Base-by-base conservation (phyloP, 2,329 filamentous ascomycete species). In the Paecilomyces variotii region DNA sequence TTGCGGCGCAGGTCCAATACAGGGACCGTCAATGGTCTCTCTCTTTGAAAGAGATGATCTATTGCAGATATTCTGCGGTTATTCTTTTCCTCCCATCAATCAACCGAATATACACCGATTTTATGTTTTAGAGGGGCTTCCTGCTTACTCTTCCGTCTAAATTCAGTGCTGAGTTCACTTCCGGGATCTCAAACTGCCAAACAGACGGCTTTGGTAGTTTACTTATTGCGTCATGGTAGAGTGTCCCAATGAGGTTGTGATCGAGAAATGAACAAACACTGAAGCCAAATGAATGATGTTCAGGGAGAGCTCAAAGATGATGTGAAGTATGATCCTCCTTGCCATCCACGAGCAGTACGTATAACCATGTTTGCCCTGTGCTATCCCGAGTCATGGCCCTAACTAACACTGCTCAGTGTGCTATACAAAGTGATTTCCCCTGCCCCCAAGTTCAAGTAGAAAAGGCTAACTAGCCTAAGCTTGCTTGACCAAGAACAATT, bases 401-500 rank as follows among this genome's bases (percentile, higher is more conserved):
- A 56, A 54, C 64, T 70, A 51, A 72, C 61, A 30, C 24, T 12
- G 39, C 39, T 2, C 61, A 91, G 88, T 97, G 92, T 76, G 91
- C 90, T 7, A 96, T 97, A 61, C 92, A 97, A 84, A 84, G 92
- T 94, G 74, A 68, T 70, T 56, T 54, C 65, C 56, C 49, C 25
- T 32, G 50, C 34, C 27, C n/a, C 55, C 6, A 45, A 32, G 6
- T n/a, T 24, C 10, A 39, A 26, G 25, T 54, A 55, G 55, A 32
- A 27, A 52, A 56, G 62, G 57, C 35, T 49, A 39, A 51, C 25
- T 28, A 67, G 11, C 25, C 19, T 19, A 54, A 96, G 91, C 87
- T 66, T 99, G 94, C 70, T 80, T 99, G 62, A 85, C 84, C 53
- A 93, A 87, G 74, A 92, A 92, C 73, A 86, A 85, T 57, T 97